These are phyloP conservation scores for Musa balbisiana DNA, from an alignment of 202 grass and related monocot genomes.

Conservation along the genomic window DNA sequence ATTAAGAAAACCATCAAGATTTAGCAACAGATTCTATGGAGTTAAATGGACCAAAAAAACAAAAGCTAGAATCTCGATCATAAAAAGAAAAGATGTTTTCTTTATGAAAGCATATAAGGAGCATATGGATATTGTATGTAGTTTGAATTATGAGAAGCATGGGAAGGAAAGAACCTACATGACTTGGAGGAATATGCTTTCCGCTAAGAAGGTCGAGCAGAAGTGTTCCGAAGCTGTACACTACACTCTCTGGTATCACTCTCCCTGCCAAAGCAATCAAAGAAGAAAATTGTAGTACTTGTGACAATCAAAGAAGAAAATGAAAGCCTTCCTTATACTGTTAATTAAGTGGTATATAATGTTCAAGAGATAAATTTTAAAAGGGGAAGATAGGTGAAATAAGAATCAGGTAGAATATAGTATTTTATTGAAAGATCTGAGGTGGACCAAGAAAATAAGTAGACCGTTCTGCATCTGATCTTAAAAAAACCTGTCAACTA, in stretches of 20 bases:
- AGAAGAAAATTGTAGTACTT: not conserved
- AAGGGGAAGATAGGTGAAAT: not conserved
- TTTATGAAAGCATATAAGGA: not conserved
- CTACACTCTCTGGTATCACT: slow-evolving; percentile 78
- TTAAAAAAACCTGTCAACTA: no score
- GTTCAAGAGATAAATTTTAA: not conserved
- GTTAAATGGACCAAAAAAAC: not conserved
- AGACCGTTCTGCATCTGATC: not conserved
- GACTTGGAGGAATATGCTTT: slow-evolving; percentile 93
- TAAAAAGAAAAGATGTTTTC: not conserved
- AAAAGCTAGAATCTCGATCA: not conserved
- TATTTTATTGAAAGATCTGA: not conserved
- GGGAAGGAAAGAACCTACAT: slow-evolving; percentile 44
- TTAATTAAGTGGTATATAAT: not conserved
- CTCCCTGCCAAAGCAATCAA: slow-evolving; percentile 42
- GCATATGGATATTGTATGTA: slow-evolving; percentile 1
- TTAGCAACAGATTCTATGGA: not conserved
- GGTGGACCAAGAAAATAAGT: not conserved
- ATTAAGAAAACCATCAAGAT: not conserved
- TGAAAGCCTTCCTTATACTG: not conserved
- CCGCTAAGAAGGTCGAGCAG: slow-evolving; percentile 95
- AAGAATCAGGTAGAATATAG: not conserved
- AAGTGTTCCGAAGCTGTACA: slow-evolving; percentile 90
- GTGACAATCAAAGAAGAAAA: not conserved
- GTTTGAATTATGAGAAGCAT: not conserved